Base-by-base conservation (phyloP, 1,139 yeast genomes). In the Protomyces gravidus region DNA sequence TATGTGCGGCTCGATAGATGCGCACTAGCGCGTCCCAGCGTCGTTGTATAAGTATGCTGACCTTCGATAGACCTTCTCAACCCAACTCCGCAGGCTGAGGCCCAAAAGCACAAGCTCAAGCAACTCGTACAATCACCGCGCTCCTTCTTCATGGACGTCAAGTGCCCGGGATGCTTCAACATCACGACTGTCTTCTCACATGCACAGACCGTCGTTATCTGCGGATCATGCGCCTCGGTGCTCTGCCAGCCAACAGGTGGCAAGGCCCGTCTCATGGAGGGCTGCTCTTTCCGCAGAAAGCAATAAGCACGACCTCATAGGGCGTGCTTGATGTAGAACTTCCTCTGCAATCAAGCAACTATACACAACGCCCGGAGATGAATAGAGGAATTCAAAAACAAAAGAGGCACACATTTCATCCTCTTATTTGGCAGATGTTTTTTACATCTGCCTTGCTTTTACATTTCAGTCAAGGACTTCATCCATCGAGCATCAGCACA, bases 191-290 rank as follows among this genome's bases (percentile, higher is more conserved):
- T 92, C 71, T 92, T 92, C 86, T 90, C 97, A 70, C 98, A 92
- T 80, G 97, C 98, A 68, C 98, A 92, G 83, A 92, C 97, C 71
- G 97, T 97, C 72, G 98, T 92, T 76, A 87, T 97, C 75, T 92
- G 98, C 83, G 97, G 94, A 75, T 85, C 95, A 68, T 92, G 98
- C 80, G 86, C 97, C 72, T 90, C 96, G 70, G 97, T 92, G 68
- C 87, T 92, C 75, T 90, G 97, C 81, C 87, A 94, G 76, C 98
- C 98, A 76, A 89, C 97, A 69, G 98, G 98, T 83, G 98, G 98
- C 83, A 92, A 92, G 85, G 97, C 97, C 75, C 89, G 88, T 81
- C 86, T 92, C 78, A 88, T 97, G 71, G 98, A 92, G 82, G 98
- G 98, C 77, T 86, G 94, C 76, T 92, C 98, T 74, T 92, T 89